A percentile compares a stretch with the other conserved stretches of the same genome.
Evolutionary conservation across 306 rosid species (phyloP).

Genomic region (Cucumis melo): DNA sequence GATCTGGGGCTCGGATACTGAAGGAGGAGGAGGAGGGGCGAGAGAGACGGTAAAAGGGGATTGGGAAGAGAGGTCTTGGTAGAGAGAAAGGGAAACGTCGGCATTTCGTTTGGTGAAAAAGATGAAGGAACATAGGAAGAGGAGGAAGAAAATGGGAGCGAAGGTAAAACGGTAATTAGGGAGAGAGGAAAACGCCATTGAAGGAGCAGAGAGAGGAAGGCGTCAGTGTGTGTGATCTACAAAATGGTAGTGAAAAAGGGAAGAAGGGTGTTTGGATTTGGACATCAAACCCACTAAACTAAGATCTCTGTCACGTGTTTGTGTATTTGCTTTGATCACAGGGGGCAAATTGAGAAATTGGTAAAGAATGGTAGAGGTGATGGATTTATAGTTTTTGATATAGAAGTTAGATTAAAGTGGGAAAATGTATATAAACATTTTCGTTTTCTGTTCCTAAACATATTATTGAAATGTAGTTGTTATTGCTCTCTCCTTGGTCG

Average conservation of each 20-base stretch:
- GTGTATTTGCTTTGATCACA: too few relatives aligned
- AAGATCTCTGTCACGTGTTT: too few relatives aligned
- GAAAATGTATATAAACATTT: too few relatives aligned
- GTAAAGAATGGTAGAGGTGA: too few relatives aligned
- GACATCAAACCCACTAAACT: not conserved
- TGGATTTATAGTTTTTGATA: too few relatives aligned
- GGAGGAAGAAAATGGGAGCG: slow-evolving; percentile 28
- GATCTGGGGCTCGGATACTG: not conserved
- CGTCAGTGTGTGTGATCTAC: not conserved
- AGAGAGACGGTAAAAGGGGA: slow-evolving; percentile 17
- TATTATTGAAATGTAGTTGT: too few relatives aligned
- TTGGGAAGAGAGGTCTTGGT: slow-evolving; percentile 32
- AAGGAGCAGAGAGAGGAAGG: not conserved
- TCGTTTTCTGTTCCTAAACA: too few relatives aligned
- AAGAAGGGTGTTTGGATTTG: not conserved
- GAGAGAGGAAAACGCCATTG: slow-evolving; percentile 18
- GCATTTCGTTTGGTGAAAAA: slow-evolving; percentile 34
- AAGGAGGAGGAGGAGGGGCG: slow-evolving; percentile 5
- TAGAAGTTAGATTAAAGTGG: too few relatives aligned
- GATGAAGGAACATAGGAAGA: slow-evolving; percentile 30
- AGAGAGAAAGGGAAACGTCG: slow-evolving; percentile 29
- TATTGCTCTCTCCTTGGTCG: too few relatives aligned
- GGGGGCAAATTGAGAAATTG: too few relatives aligned
- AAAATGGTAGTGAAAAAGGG: not conserved
- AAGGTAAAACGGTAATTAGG: slow-evolving; percentile 28